A percentile compares a stretch with the other conserved stretches of the same genome.
phyloP scores from a whole-genome alignment of 768 basidiomycete genomes.

The Rhizopogon rudus region DNA sequence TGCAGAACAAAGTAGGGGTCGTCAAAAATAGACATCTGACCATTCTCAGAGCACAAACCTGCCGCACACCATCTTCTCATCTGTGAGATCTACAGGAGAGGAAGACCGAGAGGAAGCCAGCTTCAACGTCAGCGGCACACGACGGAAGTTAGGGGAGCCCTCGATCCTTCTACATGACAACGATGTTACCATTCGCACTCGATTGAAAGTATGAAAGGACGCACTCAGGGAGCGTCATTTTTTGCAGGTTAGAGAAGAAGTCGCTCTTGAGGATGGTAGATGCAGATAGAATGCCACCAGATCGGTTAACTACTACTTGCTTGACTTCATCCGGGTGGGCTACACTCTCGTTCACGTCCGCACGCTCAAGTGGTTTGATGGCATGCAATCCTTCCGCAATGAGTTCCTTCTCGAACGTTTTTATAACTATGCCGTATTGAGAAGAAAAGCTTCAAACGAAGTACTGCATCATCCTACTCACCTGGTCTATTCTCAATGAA shows the following conservation, averaged over 20 bases:
- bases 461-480: slow-evolving; percentile 22
- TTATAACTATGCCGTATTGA: slow-evolving; percentile 60
- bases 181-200: not conserved
- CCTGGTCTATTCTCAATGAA: slow-evolving; percentile 86
- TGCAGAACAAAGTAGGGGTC: slow-evolving; percentile 28
- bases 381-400: slow-evolving; percentile 71
- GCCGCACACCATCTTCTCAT: slow-evolving; percentile 70
- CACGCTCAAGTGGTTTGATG: slow-evolving; percentile 76
- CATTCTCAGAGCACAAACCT: slow-evolving; percentile 40
- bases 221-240: slow-evolving; percentile 93
- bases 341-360: slow-evolving; percentile 58
- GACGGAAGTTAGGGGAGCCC: slow-evolving; percentile 91
- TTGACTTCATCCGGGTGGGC: slow-evolving; percentile 91
- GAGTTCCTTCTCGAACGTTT: slow-evolving; percentile 92
- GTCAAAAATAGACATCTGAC: not conserved
- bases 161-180: slow-evolving; percentile 65
- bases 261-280: slow-evolving; percentile 94
- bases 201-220: slow-evolving; percentile 20
- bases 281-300: slow-evolving; percentile 83
- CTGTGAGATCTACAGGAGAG: slow-evolving; percentile 26
- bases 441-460: not conserved
- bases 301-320: slow-evolving; percentile 76
- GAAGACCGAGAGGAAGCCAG: slow-evolving; percentile 21
- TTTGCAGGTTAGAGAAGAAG: slow-evolving; percentile 91
- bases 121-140: slow-evolving; percentile 59